These are phyloP conservation scores for Xylona heveae DNA, from an alignment of 495 filamentous ascomycete genomes.

Conservation along the genomic window DNA sequence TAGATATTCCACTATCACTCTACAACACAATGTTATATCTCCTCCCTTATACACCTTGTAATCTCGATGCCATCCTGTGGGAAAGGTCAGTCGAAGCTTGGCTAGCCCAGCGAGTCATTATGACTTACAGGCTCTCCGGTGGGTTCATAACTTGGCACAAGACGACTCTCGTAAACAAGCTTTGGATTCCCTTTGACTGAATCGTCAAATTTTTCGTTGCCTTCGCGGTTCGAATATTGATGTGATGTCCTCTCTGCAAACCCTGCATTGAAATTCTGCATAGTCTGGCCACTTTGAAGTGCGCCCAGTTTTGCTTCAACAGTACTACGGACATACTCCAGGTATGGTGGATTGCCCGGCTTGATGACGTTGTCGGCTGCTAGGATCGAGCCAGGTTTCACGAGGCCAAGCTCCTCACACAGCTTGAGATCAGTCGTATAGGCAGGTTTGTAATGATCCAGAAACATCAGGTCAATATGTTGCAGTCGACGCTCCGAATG, in stretches of 20 bases:
- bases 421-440: constrained; percentile 53
- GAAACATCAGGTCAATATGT: constrained; percentile 44
- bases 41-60: constrained; percentile 34
- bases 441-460: constrained; percentile 55
- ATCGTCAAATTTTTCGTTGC: constrained; percentile 20
- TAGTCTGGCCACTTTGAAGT: constrained; percentile 8
- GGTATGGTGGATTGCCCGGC: constrained; percentile 56
- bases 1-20: too few relatives aligned
- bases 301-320: constrained; percentile 23
- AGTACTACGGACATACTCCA: constrained; percentile 38
- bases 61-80: constrained; percentile 52
- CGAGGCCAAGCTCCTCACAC: constrained; percentile 41
- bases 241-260: constrained; percentile 13
- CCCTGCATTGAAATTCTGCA: constrained; percentile 12
- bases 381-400: constrained; percentile 37
- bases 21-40: too few relatives aligned
- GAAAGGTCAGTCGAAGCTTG: constrained; percentile 6
- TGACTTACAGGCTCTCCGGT: constrained; percentile 32
- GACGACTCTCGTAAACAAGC: constrained; percentile 42
- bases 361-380: constrained; percentile 55
- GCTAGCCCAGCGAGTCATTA: neutral
- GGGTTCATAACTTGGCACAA: constrained; percentile 45
- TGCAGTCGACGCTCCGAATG: constrained; percentile 25
- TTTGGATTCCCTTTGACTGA: constrained; percentile 42
- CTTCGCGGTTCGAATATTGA: constrained; percentile 18